Conservation (phyloP, 176 grass and related monocot species). For the Musa beccarii region DNA sequence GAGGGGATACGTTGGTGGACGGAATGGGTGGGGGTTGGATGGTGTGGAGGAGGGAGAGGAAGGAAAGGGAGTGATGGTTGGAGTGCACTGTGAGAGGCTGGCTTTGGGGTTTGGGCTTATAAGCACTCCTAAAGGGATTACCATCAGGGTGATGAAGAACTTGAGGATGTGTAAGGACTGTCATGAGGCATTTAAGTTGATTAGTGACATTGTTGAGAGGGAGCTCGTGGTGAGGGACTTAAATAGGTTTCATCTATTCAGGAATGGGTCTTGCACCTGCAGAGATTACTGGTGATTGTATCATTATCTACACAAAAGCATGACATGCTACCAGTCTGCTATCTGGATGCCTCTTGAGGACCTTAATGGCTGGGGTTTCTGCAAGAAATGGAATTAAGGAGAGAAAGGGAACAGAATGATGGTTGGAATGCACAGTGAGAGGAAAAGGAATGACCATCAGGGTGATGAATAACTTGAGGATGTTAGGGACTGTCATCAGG, state of each 20-base stretch:
- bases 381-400: neutral
- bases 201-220: constrained; percentile 50
- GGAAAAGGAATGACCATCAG: constrained; percentile 43
- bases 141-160: constrained; percentile 82
- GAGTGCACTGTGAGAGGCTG: constrained; percentile 61
- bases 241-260: constrained; percentile 81
- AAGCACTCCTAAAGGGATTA: constrained; percentile 39
- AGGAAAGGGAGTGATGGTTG: constrained; percentile 41
- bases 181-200: constrained; percentile 63
- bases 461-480: constrained; percentile 88
- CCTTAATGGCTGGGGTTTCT: too few relatives aligned
- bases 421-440: constrained; percentile 64
- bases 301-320: neutral
- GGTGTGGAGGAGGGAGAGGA: constrained; percentile 23
- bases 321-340: too few relatives aligned
- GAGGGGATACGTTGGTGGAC: constrained; percentile 41
- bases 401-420: constrained; percentile 37
- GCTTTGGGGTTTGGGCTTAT: constrained; percentile 55
- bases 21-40: constrained; percentile 39
- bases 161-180: constrained; percentile 78
- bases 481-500: constrained; percentile 66
- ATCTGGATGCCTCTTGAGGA: too few relatives aligned
- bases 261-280: constrained; percentile 58
- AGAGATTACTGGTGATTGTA: constrained; percentile 53
- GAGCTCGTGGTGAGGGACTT: constrained; percentile 76